phyloP scores from a whole-genome alignment of 2,329 filamentous ascomycete genomes.

The Hypoxylon sp. region DNA sequence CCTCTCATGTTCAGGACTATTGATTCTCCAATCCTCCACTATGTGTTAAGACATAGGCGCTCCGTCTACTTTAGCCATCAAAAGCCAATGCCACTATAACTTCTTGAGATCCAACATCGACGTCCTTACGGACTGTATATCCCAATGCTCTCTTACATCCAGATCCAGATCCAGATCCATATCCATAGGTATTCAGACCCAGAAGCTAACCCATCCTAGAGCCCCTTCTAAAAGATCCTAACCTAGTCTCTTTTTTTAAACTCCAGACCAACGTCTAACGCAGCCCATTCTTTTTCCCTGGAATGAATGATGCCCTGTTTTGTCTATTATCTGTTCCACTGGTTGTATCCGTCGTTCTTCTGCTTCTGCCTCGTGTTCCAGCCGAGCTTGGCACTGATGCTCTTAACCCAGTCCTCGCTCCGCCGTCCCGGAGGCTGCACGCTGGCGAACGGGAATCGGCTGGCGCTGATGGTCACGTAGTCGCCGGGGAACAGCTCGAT shows the following conservation, averaged over 20 bases:
- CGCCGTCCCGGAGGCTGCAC: slow-evolving; percentile 78
- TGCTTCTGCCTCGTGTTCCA: slow-evolving; percentile 87
- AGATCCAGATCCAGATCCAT: neutral
- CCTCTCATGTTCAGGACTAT: neutral
- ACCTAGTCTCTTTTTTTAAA: neutral
- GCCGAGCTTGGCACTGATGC: slow-evolving; percentile 82
- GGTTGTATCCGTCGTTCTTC: slow-evolving; percentile 71
- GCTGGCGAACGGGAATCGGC: slow-evolving; percentile 83
- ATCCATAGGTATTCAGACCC: neutral
- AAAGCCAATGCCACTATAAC: neutral
- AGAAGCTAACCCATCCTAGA: slow-evolving; percentile 4
- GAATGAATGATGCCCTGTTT: neutral
- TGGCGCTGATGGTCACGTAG: slow-evolving; percentile 88
- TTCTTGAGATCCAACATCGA: neutral
- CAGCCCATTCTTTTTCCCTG: neutral
- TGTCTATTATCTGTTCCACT: slow-evolving; percentile 58
- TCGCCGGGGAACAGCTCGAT: slow-evolving; percentile 84
- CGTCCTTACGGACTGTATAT: neutral
- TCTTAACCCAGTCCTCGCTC: slow-evolving; percentile 86
- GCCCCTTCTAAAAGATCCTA: neutral
- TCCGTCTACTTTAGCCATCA: neutral
- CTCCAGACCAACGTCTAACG: slow-evolving; percentile 5
- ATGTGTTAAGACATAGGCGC: neutral
- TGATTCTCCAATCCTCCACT: neutral
- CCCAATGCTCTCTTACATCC: neutral